Evolutionary conservation across 352 stramenopile species (phyloP).

Genomic region (Thraustochytrium sp.): DNA sequence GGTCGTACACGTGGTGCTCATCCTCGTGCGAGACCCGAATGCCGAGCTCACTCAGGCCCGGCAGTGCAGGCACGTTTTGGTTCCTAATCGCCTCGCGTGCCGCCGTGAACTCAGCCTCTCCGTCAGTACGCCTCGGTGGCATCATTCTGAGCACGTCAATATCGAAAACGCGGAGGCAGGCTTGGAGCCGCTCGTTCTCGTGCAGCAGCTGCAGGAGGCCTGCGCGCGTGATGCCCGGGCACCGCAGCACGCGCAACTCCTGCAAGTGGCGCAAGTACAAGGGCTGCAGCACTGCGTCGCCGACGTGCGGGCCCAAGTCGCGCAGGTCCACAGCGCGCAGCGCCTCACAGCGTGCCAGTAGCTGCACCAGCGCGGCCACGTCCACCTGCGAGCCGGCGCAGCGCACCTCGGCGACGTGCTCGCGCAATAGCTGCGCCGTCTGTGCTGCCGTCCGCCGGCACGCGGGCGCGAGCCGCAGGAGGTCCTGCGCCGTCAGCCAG

Average conservation of each 20-base stretch:
- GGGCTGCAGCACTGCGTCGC: not conserved
- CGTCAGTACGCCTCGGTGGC: too few relatives aligned
- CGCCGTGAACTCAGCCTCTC: too few relatives aligned
- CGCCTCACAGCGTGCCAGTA: not conserved
- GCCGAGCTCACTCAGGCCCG: too few relatives aligned
- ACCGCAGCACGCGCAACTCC: not conserved
- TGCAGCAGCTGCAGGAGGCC: not conserved
- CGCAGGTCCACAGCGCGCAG: not conserved
- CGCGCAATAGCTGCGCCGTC: not conserved
- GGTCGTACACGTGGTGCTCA: too few relatives aligned
- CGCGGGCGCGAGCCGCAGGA: not conserved
- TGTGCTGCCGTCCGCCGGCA: not conserved
- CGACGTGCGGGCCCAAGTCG: not conserved
- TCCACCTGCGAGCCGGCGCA: too few relatives aligned
- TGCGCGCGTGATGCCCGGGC: not conserved
- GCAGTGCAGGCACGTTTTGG: too few relatives aligned
- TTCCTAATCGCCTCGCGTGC: too few relatives aligned
- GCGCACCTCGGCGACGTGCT: not conserved
- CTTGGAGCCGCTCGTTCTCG: not conserved
- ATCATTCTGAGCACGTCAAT: too few relatives aligned
- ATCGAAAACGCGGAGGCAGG: not conserved
- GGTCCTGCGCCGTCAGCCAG: not conserved
- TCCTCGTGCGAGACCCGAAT: too few relatives aligned
- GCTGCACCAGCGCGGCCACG: not conserved
- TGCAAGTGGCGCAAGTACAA: not conserved